phyloP scores from a whole-genome alignment of 2,329 filamentous ascomycete genomes.

The Aspergillus puulaauensis region DNA sequence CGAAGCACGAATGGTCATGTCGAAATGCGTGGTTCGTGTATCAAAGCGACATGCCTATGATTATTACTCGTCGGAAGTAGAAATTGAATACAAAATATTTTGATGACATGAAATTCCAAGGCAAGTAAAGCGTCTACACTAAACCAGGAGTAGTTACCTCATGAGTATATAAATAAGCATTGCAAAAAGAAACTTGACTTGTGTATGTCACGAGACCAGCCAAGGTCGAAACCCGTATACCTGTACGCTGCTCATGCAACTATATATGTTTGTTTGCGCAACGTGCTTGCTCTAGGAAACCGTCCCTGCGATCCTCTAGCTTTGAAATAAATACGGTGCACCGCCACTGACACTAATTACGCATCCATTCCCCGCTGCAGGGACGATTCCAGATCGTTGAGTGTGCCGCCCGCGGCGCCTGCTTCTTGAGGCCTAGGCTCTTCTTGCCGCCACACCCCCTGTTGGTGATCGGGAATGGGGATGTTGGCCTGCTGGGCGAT shows the following conservation, averaged over 20 bases:
- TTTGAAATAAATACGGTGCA: not conserved
- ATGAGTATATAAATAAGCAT: not conserved
- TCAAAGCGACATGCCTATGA: conserved; percentile 11
- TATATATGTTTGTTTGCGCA: conserved; percentile 9
- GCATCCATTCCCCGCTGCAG: conserved; percentile 60
- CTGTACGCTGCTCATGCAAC: conserved; percentile 9
- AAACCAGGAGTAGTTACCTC: not conserved
- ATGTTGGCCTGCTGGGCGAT: conserved; percentile 49
- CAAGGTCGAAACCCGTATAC: not conserved
- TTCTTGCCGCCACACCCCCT: conserved; percentile 55
- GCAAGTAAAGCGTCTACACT: not conserved
- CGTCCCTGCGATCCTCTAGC: conserved; percentile 9
- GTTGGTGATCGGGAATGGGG: conserved; percentile 62
- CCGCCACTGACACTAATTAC: conserved; percentile 17
- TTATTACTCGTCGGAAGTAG: not conserved
- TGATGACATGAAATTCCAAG: not conserved
- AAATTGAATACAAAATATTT: not conserved
- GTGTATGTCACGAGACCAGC: conserved; percentile 1
- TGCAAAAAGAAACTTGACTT: not conserved
- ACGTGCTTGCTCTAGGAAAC: conserved; percentile 8
- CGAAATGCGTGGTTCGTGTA: conserved; percentile 13
- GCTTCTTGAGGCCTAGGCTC: conserved; percentile 63
- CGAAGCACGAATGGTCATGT: conserved; percentile 9
- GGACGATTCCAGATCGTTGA: conserved; percentile 49
- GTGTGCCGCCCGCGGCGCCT: conserved; percentile 40